Evolutionary conservation across 345 rosid species (phyloP).

Genomic region (Syzygium aromaticum): DNA sequence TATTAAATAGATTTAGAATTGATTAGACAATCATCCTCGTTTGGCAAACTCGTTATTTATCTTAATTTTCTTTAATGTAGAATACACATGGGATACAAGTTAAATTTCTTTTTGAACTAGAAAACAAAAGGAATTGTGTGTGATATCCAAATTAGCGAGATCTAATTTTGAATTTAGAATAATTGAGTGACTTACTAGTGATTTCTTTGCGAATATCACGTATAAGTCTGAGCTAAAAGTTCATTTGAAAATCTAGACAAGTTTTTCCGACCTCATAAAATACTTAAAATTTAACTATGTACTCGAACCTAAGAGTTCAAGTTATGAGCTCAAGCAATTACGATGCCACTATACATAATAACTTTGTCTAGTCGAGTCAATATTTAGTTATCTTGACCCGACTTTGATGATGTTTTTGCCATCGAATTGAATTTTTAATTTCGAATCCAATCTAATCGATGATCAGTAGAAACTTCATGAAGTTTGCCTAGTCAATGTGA

Average conservation of each 20-base stretch:
- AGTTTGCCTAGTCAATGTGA: too few species aligned
- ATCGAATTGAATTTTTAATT: too few species aligned
- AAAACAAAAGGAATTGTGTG: not conserved
- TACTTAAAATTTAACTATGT: not conserved
- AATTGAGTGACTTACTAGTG: not conserved
- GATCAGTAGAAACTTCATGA: too few species aligned
- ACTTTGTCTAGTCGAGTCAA: too few species aligned
- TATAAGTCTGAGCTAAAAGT: not conserved
- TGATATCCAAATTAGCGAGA: not conserved
- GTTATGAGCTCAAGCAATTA: too few species aligned
- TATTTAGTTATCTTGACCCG: too few species aligned
- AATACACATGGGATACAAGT: not conserved
- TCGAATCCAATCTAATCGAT: too few species aligned
- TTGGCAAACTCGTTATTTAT: not conserved
- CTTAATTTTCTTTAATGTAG: not conserved
- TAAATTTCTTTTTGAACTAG: not conserved
- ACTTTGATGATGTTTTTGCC: too few species aligned
- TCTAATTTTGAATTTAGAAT: not conserved
- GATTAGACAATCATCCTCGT: not conserved
- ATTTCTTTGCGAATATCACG: not conserved
- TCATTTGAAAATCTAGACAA: not conserved
- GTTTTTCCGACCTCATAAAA: not conserved
- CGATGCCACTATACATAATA: too few species aligned
- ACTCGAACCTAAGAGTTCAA: not conserved
- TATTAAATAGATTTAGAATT: not conserved